Conservation (phyloP, 2,329 filamentous ascomycete genomes). For the Conoideocrella luteorostrata region DNA sequence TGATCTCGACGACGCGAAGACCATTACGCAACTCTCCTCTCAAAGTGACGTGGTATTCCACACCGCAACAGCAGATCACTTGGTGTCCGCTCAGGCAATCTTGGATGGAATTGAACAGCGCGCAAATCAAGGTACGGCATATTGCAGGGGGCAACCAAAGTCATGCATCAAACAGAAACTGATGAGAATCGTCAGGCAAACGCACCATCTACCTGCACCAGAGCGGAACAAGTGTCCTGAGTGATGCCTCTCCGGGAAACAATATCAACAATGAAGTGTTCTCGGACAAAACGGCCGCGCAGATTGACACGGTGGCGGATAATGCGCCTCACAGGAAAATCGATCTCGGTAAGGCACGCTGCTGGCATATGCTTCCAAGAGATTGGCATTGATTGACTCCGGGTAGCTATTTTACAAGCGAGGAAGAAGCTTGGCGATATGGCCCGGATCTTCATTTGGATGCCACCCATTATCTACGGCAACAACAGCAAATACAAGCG, state of each 20-base stretch:
- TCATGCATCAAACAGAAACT: background rate
- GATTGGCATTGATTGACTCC: too few species aligned
- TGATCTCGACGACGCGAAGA: background rate
- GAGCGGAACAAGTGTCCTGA: background rate
- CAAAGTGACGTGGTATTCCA: slow-evolving; percentile 2
- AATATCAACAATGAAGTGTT: background rate
- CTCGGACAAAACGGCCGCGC: slow-evolving; percentile 1
- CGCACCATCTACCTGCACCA: slow-evolving; percentile 3
- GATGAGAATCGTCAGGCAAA: background rate
- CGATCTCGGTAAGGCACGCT: background rate
- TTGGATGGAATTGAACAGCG: slow-evolving; percentile 1
- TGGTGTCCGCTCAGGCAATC: background rate
- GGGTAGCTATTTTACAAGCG: background rate
- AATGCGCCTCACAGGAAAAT: slow-evolving; percentile 3
- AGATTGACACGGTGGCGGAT: background rate
- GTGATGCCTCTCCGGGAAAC: background rate
- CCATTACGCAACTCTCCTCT: background rate
- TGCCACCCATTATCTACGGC: slow-evolving; percentile 4
- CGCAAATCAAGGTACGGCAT: background rate
- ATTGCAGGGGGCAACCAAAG: too few species aligned
- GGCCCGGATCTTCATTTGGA: slow-evolving; percentile 1
- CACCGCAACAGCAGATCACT: background rate
- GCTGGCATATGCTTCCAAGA: too few species aligned
- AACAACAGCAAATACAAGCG: slow-evolving; percentile 5
- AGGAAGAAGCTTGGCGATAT: background rate